These are phyloP conservation scores for Mycena crocata DNA, from an alignment of 768 basidiomycete species.

Conservation along the genomic window DNA sequence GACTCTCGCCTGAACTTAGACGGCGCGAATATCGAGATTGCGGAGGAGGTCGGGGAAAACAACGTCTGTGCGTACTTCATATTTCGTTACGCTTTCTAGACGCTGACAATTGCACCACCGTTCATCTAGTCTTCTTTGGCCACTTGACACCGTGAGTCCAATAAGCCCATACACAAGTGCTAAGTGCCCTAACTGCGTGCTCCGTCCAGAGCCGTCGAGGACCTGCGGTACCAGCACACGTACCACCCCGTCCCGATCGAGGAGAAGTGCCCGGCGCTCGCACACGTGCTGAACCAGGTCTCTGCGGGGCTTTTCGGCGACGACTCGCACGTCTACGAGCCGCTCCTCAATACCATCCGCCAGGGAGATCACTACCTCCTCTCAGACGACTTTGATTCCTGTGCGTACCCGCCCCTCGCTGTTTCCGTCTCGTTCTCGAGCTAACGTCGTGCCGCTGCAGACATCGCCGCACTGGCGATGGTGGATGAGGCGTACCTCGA, in stretches of 20 bases:
- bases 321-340: slow-evolving; percentile 82
- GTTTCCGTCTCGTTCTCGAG: background rate
- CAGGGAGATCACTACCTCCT: slow-evolving; percentile 84
- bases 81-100: slow-evolving; percentile 15
- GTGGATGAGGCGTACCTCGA: slow-evolving; percentile 92
- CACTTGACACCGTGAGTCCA: slow-evolving; percentile 77
- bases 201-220: slow-evolving; percentile 73
- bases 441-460: slow-evolving; percentile 45
- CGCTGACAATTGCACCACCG: background rate
- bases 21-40: slow-evolving; percentile 97
- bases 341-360: slow-evolving; percentile 83
- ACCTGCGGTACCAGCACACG: slow-evolving; percentile 85
- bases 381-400: slow-evolving; percentile 95
- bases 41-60: slow-evolving; percentile 92
- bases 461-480: slow-evolving; percentile 85
- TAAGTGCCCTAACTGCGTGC: background rate
- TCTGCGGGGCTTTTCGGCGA: slow-evolving; percentile 87
- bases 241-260: slow-evolving; percentile 87
- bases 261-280: slow-evolving; percentile 85
- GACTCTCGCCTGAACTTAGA: slow-evolving; percentile 58
- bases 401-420: slow-evolving; percentile 52
- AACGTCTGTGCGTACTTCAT: slow-evolving; percentile 82
- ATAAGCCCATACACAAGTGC: background rate
- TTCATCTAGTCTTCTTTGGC: slow-evolving; percentile 83
- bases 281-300: slow-evolving; percentile 81